phyloP scores from a whole-genome alignment of 768 basidiomycete species.

The Tulasnella sp. region DNA sequence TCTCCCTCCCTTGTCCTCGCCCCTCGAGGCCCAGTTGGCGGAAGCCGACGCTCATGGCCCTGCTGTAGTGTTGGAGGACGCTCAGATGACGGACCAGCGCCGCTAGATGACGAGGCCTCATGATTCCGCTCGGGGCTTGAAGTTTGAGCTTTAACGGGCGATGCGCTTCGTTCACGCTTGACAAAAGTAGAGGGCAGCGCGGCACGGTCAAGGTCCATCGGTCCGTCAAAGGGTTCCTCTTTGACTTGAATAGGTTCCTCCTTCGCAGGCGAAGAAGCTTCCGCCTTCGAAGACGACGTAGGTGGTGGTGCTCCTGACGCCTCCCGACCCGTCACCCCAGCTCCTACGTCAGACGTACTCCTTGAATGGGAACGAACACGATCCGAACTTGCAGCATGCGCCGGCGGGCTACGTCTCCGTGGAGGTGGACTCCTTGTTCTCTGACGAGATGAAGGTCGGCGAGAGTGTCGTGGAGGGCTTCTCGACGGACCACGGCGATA shows the following conservation, averaged over 20 bases:
- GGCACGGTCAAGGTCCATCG: neutral
- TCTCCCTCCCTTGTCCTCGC: neutral
- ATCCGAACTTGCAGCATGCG: neutral
- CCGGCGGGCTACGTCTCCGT: neutral
- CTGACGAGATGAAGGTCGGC: slow-evolving; percentile 18
- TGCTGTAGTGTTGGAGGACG: neutral
- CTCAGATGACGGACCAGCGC: neutral
- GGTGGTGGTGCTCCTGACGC: neutral
- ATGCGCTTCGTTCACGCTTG: neutral
- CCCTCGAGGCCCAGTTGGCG: neutral
- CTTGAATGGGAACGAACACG: neutral
- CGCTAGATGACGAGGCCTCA: neutral
- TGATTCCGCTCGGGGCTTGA: neutral
- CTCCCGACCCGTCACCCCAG: neutral
- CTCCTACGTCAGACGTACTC: neutral
- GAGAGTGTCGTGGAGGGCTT: slow-evolving; percentile 5
- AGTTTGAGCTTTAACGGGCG: neutral
- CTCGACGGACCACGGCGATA: neutral
- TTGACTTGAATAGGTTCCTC: neutral
- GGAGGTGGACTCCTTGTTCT: neutral
- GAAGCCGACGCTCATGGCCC: neutral
- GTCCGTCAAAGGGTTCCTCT: neutral
- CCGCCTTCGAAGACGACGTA: neutral
- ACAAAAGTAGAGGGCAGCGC: neutral
- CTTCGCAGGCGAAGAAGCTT: neutral